A percentile compares a stretch with the other conserved stretches of the same genome.
Conservation (phyloP, 2,329 filamentous ascomycete species). For the Fusarium nematophilum region DNA sequence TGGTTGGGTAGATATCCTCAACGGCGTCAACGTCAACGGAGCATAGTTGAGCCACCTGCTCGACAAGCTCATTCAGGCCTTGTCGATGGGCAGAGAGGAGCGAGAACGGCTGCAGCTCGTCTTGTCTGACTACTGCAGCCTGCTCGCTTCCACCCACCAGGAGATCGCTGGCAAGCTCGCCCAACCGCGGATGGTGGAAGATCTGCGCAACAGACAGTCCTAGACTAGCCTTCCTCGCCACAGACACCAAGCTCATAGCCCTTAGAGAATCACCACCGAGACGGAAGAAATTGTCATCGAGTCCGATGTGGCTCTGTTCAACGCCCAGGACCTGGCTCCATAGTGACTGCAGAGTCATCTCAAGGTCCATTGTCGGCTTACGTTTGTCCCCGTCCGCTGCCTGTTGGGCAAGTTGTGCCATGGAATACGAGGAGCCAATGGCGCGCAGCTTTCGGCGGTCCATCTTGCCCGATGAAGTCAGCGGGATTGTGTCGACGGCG, state of each 20-base stretch:
- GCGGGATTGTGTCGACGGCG: constrained; percentile 1
- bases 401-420: neutral
- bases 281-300: constrained; percentile 22
- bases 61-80: neutral
- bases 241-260: constrained; percentile 15
- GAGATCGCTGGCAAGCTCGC: constrained; percentile 3
- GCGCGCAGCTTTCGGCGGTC: constrained; percentile 8
- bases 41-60: constrained; percentile 1
- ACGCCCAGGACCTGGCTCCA: constrained; percentile 9
- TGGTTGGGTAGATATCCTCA: constrained; percentile 62
- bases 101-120: neutral
- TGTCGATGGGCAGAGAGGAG: neutral
- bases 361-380: neutral
- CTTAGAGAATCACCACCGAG: constrained; percentile 23
- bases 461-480: constrained; percentile 11
- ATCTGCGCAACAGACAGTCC: constrained; percentile 2
- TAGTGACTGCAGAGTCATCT: neutral
- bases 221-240: constrained; percentile 7
- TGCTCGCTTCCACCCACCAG: neutral
- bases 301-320: constrained; percentile 1
- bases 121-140: neutral
- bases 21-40: constrained; percentile 33
- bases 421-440: neutral
- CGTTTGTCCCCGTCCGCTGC: neutral
- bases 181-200: constrained; percentile 13